Conservation (phyloP, 352 stramenopile species). For the Phytophthora pluvialis region DNA sequence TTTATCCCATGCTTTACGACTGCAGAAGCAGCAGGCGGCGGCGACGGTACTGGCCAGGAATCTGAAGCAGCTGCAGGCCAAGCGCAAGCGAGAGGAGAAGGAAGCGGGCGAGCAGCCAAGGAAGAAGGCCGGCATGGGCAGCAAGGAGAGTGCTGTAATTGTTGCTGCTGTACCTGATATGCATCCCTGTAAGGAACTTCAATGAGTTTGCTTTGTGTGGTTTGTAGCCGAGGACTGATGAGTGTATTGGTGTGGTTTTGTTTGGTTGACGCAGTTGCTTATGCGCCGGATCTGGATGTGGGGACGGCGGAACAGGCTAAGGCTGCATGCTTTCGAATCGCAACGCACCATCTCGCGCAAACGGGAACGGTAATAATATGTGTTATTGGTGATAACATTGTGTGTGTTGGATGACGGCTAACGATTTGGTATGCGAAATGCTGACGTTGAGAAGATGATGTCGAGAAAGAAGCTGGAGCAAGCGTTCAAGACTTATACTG, state of each 20-base stretch:
- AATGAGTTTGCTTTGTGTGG: not conserved
- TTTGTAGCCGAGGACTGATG: slow-evolving; percentile 1
- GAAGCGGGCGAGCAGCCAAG: slow-evolving; percentile 9
- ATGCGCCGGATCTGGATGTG: slow-evolving; percentile 25
- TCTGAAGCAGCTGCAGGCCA: slow-evolving; percentile 36
- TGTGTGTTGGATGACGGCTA: not conserved
- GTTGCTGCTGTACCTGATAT: slow-evolving; percentile 21
- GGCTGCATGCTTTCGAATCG: slow-evolving; percentile 44
- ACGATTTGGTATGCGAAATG: not conserved
- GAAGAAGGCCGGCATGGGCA: slow-evolving; percentile 24
- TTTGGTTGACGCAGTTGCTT: slow-evolving; percentile 33
- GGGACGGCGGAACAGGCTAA: slow-evolving; percentile 17
- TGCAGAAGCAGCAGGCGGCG: slow-evolving; percentile 40
- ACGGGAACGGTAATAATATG: slow-evolving; percentile 31
- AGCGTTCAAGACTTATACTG: slow-evolving; percentile 42
- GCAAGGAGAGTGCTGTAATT: not conserved
- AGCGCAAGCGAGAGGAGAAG: slow-evolving; percentile 35
- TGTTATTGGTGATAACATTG: not conserved
- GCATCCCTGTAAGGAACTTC: slow-evolving; percentile 35
- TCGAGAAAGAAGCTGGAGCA: slow-evolving; percentile 24
- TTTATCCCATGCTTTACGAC: not conserved
- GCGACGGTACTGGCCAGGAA: slow-evolving; percentile 34
- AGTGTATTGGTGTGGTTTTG: not conserved
- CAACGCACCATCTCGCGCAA: slow-evolving; percentile 30
- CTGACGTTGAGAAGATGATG: slow-evolving; percentile 23